Evolutionary conservation across 78 protist species (phyloP).

Genomic region (Isochrysis galbana): DNA sequence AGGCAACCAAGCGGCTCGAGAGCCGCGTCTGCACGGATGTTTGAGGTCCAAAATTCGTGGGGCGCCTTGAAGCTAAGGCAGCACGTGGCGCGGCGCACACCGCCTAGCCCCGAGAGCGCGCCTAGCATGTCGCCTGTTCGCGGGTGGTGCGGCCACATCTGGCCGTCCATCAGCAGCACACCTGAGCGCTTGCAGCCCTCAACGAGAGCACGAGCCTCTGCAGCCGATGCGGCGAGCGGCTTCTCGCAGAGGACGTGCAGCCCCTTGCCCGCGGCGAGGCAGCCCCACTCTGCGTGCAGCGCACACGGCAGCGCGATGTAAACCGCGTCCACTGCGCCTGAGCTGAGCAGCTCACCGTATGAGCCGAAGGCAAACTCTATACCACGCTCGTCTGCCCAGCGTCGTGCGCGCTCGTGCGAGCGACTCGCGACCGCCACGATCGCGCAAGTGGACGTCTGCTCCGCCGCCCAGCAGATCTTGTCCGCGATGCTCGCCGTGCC

Average conservation of each 20-base stretch:
- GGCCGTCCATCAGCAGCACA: not conserved
- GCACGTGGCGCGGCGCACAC: not conserved
- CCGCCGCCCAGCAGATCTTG: too few species aligned
- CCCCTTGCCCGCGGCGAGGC: not conserved
- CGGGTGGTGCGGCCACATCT: not conserved
- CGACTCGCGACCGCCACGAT: not conserved
- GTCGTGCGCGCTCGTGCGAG: not conserved
- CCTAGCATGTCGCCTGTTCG: not conserved
- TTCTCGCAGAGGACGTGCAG: not conserved
- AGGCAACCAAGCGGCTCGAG: not conserved
- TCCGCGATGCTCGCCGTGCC: not conserved
- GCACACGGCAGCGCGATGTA: not conserved
- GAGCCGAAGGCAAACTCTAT: not conserved
- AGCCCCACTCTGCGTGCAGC: not conserved
- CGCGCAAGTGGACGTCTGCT: too few species aligned
- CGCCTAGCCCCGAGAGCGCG: not conserved
- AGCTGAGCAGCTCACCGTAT: not conserved
- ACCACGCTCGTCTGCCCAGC: not conserved
- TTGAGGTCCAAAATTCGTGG: not conserved
- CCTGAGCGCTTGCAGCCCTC: not conserved
- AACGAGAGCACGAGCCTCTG: not conserved
- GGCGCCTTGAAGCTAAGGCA: not conserved
- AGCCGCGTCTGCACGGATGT: not conserved
- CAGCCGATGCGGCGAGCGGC: not conserved
- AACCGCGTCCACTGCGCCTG: not conserved